Base-by-base conservation (phyloP, 768 basidiomycete genomes). In the Boletellus emodensis region DNA sequence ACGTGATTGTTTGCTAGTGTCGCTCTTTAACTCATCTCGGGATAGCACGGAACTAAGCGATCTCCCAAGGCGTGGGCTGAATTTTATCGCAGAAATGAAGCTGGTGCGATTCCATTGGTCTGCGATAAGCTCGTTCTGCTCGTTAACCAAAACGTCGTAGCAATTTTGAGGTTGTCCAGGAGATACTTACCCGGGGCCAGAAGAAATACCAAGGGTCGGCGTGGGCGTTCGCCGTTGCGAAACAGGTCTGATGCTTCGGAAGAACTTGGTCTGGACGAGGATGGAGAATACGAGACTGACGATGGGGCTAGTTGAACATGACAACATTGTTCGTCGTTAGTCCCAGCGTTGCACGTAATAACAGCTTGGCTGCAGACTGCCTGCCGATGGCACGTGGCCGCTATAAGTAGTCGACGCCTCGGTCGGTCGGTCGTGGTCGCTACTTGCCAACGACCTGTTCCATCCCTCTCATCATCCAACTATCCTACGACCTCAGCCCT, bases 21-120 rank as follows among this genome's bases (percentile, higher is more conserved):
- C 36, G 46, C n/a, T 11, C 18, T 33, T 40, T 26, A 12, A 41
- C 44, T 56, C 37, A 56, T 45, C 45, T 43, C n/a, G 34, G 26
- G 44, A 7, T 40, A 86, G 84, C 73, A 77, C 60, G 78, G 77
- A 59, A 65, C 61, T 14, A 57, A 54, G 30, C 72, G 85, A 53
- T 71, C 79, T 33, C 61, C 64, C 3, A 83, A 79, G 57, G 73
- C 82, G 7, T 87, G 84, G 84, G 73, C 69, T 17, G 82, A 84
- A 60, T 81, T 76, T 55, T 83, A 79, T 57, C 73, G 82, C 28
- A 71, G 69, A 51, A 68, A 81, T 53, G 77, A 81, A 62, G 43
- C 61, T 51, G 67, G 85, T 83, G 44, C 36, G 68, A 66, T 37
- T 55, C n/a, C 14, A 38, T 46, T n/a, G 33, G 36, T 48, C 22